Conservation (phyloP, 2,329 filamentous ascomycete genomes). For the Raffaelea deltoideospora region DNA sequence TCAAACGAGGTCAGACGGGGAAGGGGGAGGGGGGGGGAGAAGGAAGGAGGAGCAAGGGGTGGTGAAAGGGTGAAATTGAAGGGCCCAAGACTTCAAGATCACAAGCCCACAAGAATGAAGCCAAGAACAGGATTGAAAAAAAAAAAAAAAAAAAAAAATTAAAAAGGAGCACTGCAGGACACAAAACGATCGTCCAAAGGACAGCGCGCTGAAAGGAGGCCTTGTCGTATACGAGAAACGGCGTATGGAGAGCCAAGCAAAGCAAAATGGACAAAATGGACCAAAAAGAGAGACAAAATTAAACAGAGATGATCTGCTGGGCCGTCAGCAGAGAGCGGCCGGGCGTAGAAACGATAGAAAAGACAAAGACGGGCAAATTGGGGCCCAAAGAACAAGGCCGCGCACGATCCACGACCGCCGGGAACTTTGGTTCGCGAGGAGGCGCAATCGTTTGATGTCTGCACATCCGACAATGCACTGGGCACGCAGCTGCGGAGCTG, state of each 20-base stretch:
- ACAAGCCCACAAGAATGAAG: too few relatives aligned
- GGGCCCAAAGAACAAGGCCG: not conserved
- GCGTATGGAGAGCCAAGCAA: not conserved
- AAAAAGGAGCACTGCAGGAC: not conserved
- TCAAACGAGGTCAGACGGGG: too few relatives aligned
- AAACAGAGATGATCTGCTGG: too few relatives aligned
- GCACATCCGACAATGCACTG: too few relatives aligned
- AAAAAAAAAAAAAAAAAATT: not conserved
- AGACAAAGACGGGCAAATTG: not conserved
- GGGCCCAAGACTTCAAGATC: too few relatives aligned
- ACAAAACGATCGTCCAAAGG: not conserved
- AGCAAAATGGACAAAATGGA: not conserved
- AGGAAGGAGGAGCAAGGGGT: not conserved
- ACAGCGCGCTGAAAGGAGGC: slow-evolving; percentile 5
- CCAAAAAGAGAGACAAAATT: too few relatives aligned
- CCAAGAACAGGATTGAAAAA: not conserved
- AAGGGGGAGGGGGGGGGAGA: not conserved
- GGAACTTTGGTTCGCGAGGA: not conserved
- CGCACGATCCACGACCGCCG: not conserved
- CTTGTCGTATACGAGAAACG: slow-evolving; percentile 4
- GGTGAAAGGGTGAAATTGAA: not conserved
- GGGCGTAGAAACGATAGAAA: not conserved
- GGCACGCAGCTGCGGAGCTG: too few relatives aligned
- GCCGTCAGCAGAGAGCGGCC: too few relatives aligned
- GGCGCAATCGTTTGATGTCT: not conserved